Conservation (phyloP, 2,329 filamentous ascomycete species). For the Aureobasidium lini region DNA sequence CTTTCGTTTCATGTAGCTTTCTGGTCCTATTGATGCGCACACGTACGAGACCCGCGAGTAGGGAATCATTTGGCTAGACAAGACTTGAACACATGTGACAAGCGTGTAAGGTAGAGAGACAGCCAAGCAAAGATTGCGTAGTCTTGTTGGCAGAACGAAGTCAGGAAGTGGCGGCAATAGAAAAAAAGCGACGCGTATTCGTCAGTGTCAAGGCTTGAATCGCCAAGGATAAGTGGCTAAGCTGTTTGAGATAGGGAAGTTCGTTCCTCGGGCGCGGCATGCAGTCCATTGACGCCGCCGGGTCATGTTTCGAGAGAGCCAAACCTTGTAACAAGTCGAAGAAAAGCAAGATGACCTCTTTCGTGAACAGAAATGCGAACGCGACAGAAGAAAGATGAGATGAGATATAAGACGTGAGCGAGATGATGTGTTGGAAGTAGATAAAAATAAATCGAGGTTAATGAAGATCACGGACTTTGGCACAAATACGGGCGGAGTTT, state of each 20-base stretch:
- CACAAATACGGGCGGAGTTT: not conserved
- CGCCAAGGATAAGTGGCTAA: not conserved
- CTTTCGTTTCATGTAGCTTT: no score
- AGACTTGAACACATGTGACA: no score
- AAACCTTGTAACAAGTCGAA: not conserved
- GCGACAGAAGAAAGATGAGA: not conserved
- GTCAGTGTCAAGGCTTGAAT: not conserved
- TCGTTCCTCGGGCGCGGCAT: not conserved
- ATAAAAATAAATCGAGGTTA: not conserved
- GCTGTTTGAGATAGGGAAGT: not conserved
- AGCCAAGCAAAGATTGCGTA: conserved; percentile 9
- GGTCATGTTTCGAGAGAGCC: not conserved
- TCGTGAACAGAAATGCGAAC: not conserved
- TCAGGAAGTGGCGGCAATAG: not conserved
- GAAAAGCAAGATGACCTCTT: not conserved
- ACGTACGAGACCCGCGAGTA: no score
- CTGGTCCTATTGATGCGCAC: no score
- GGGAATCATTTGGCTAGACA: no score
- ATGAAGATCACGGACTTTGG: not conserved
- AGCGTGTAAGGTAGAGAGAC: not conserved
- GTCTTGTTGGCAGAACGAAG: not conserved
- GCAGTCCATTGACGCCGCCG: not conserved
- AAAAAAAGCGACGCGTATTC: not conserved
- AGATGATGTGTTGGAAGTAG: not conserved
- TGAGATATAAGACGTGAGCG: not conserved